Evolutionary conservation across 306 rosid species (phyloP).

Genomic region (Fragaria vesca): DNA sequence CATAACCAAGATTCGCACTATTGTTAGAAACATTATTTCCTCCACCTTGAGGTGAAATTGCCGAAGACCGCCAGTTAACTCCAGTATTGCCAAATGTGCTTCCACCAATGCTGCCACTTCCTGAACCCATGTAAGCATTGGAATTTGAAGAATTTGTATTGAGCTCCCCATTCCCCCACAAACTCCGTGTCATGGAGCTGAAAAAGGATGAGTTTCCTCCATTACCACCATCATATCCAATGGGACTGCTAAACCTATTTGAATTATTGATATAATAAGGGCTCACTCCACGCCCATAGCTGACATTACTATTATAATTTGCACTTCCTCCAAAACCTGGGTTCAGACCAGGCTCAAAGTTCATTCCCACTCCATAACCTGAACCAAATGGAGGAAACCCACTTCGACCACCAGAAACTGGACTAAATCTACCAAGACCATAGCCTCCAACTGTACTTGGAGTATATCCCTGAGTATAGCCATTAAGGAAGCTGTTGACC

Average conservation of each 20-base stretch:
- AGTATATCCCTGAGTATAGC: constrained; percentile 72
- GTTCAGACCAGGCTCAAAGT: constrained; percentile 67
- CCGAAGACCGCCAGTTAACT: constrained; percentile 72
- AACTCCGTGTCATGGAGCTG: constrained; percentile 64
- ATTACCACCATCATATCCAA: constrained; percentile 63
- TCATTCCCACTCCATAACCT: constrained; percentile 78
- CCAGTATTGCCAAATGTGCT: constrained; percentile 70
- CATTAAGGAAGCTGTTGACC: constrained; percentile 71
- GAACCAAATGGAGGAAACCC: constrained; percentile 70
- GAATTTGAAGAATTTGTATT: constrained; percentile 57
- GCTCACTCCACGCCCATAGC: constrained; percentile 71
- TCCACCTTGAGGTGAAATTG: constrained; percentile 62
- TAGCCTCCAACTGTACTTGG: constrained; percentile 68
- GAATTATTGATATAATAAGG: constrained; percentile 65
- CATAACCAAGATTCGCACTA: constrained; percentile 66
- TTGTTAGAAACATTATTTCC: constrained; percentile 57
- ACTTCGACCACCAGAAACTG: constrained; percentile 62
- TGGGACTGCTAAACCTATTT: constrained; percentile 60
- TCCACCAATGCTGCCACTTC: constrained; percentile 71
- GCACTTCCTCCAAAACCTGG: constrained; percentile 70
- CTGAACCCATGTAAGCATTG: constrained; percentile 67
- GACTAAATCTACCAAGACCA: constrained; percentile 83
- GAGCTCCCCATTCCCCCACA: constrained; percentile 80
- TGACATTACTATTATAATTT: constrained; percentile 57
- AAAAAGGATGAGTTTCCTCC: constrained; percentile 79